Evolutionary conservation across 306 rosid genomes (phyloP), one percentile per base, ranked within the genome.

Genomic region (Vigna mungo): DNA sequence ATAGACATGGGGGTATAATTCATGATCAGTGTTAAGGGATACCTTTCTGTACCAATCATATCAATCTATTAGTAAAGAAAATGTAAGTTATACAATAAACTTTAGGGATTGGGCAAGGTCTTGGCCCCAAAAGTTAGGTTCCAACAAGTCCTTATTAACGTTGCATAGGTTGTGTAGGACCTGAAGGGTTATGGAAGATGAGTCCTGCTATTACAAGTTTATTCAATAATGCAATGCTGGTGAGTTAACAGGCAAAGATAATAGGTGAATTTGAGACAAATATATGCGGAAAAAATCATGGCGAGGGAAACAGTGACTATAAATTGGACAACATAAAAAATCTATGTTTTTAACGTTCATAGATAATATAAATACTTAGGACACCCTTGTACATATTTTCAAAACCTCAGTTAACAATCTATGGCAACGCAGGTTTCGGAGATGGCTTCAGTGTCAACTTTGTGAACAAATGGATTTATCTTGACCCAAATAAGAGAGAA

Each of bases 401-500:
- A 60, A 60, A 78, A 80, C 10, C 49, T 39, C 6, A 59, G 68
- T 89, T 60, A 92, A 82, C 99, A 95, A 80, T 95, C 99, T 75
- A 95, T 92, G 65, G 99, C 80, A 72, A 84, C 68, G 83, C 97
- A 95, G 74, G 84, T 66, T 27, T 80, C 84, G 3, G 96, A 64
- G 49, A 88, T 9, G 76, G 90, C 68, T 63, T 83, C 2, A 68
- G 75, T 76, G 68, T 88, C 96, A 15, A 87, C 92, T 82, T 87
- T 90, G 85, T 68, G 84, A 66, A 95, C 97, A 78, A 95, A 95
- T 17, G 98, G 98, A 43, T 95, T 69, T 7, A 95, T 84, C 95
- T 86, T 95, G 44, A 95, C 98, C 98, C 98, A 95, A 32, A 95
- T 61, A 54, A 95, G 89, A 56, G 98, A 95, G 83, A 95, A 95